Evolutionary conservation across 306 rosid genomes (phyloP).

Genomic region (Trichosanthes truncata): DNA sequence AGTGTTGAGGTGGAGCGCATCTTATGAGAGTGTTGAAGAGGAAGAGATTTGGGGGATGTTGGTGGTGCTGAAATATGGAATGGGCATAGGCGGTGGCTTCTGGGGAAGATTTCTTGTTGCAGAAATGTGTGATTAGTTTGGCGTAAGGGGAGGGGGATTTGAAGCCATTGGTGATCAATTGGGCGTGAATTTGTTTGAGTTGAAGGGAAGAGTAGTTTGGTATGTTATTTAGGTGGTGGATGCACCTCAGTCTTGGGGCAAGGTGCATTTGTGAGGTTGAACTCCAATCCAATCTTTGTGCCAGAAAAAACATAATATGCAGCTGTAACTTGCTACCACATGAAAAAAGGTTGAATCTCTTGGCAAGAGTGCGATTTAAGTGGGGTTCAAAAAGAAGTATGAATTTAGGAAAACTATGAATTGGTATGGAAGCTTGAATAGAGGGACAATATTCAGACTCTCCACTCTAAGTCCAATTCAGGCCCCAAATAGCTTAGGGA

Average conservation of each 20-base stretch:
- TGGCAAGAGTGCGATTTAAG: too few species aligned
- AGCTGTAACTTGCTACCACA: too few species aligned
- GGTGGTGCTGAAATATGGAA: constrained; percentile 28
- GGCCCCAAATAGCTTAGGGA: too few species aligned
- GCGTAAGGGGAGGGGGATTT: constrained; percentile 35
- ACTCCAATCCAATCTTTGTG: not conserved
- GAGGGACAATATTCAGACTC: too few species aligned
- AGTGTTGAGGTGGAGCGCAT: constrained; percentile 38
- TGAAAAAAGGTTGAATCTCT: too few species aligned
- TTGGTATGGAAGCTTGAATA: too few species aligned
- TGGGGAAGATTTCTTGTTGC: constrained; percentile 21
- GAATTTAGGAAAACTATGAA: too few species aligned
- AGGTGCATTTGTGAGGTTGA: not conserved
- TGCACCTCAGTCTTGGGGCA: constrained; percentile 30
- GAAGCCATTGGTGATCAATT: constrained; percentile 44
- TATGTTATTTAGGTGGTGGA: constrained; percentile 22
- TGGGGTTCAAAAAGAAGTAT: too few species aligned
- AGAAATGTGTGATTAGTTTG: constrained; percentile 45
- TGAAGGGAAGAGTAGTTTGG: constrained; percentile 25
- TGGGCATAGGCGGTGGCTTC: constrained; percentile 29
- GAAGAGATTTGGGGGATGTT: constrained; percentile 24
- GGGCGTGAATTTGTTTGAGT: constrained; percentile 51
- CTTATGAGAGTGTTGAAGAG: constrained; percentile 62
- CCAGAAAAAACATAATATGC: too few species aligned
- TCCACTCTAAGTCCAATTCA: too few species aligned